phyloP scores from a whole-genome alignment of 2,329 filamentous ascomycete genomes.

The Emergomyces pasteurianus region DNA sequence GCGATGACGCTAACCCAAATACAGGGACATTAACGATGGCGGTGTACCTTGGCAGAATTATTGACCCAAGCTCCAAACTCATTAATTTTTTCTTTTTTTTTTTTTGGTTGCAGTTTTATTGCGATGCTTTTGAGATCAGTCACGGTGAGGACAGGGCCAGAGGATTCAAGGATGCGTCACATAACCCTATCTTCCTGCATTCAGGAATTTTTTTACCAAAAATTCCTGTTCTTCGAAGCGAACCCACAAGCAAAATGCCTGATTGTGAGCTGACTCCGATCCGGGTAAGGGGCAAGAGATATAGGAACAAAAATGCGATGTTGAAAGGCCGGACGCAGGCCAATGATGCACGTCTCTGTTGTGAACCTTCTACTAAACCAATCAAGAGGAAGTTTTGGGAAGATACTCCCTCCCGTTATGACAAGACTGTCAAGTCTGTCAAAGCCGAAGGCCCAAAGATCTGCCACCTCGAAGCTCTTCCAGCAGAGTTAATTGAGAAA shows the following conservation, averaged over 20 bases:
- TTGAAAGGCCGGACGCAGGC: not conserved
- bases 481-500: conserved; percentile 40
- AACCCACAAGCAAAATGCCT: not conserved
- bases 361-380: not conserved
- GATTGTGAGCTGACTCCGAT: conserved; percentile 19
- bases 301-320: not conserved
- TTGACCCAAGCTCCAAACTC: too few relatives aligned
- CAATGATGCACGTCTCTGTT: not conserved
- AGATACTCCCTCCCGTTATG: not conserved
- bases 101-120: not conserved
- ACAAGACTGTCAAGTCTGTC: not conserved
- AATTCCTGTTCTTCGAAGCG: not conserved
- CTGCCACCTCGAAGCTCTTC: conserved; percentile 34
- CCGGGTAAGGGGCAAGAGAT: conserved; percentile 15
- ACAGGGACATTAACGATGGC: not conserved
- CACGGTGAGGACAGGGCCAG: not conserved
- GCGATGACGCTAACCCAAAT: not conserved
- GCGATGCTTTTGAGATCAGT: not conserved
- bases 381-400: not conserved
- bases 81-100: not conserved
- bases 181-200: not conserved
- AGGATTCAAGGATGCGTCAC: not conserved
- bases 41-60: not conserved
- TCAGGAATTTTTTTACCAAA: not conserved
- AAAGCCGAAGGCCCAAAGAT: conserved; percentile 4